Conservation (phyloP, 495 filamentous ascomycete genomes). For the Trichoderma gamsii region DNA sequence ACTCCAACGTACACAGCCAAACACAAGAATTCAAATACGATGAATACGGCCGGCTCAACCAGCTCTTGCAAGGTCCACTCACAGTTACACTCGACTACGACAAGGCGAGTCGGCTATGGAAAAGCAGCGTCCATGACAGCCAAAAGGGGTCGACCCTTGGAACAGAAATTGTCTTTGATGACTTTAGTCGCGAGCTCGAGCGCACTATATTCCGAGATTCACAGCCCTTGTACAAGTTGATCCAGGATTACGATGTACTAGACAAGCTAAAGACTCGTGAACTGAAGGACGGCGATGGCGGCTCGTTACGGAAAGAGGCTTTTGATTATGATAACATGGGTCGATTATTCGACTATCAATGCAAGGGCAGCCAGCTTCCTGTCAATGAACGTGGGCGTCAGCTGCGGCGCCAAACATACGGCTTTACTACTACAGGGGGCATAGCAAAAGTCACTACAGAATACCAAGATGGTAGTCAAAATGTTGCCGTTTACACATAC, state of each 20-base stretch:
- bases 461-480: background rate
- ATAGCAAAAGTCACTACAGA: background rate
- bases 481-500: background rate
- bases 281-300: background rate
- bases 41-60: too few relatives aligned
- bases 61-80: too few relatives aligned
- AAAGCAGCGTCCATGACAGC: too few relatives aligned
- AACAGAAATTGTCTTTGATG: background rate
- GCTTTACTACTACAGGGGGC: background rate
- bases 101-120: too few relatives aligned
- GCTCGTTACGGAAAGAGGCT: background rate
- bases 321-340: background rate
- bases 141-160: too few relatives aligned
- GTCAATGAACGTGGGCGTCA: background rate
- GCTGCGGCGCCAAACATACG: background rate
- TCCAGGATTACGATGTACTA: background rate
- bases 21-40: too few relatives aligned
- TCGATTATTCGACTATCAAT: background rate
- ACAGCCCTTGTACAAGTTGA: background rate
- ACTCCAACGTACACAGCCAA: too few relatives aligned
- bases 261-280: background rate
- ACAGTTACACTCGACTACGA: too few relatives aligned
- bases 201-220: background rate
- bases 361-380: background rate
- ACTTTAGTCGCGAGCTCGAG: background rate